phyloP scores from a whole-genome alignment of 192 early-diverging fungal species.

The Gigaspora rosea region DNA sequence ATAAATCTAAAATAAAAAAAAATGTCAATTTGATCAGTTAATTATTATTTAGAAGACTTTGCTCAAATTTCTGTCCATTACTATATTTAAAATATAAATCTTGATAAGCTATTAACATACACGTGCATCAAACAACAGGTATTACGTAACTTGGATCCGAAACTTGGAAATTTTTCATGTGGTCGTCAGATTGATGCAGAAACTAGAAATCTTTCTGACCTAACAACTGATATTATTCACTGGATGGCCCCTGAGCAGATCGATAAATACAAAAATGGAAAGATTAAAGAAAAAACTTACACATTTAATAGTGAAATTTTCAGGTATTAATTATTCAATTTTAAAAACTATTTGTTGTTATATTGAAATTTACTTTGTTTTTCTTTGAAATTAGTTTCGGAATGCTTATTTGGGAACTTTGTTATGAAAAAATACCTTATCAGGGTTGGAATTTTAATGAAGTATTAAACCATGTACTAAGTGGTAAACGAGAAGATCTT shows the following conservation, averaged over 20 bases:
- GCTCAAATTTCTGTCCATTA: neutral
- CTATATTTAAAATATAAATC: neutral
- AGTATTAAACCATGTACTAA: neutral
- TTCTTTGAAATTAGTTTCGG: neutral
- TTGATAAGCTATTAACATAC: neutral
- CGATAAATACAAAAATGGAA: neutral
- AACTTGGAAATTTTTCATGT: neutral
- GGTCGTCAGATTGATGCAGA: neutral
- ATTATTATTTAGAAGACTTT: too few relatives aligned
- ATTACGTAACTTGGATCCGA: neutral
- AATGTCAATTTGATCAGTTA: too few relatives aligned
- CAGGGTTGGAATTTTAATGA: neutral
- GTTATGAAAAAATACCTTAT: neutral
- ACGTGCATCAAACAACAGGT: neutral
- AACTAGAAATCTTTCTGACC: neutral
- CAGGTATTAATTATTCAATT: neutral
- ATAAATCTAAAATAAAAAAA: too few relatives aligned
- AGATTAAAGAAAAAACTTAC: neutral
- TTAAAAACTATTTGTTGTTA: neutral
- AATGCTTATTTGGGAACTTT: too few relatives aligned
- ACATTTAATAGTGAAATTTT: neutral
- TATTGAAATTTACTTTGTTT: neutral
- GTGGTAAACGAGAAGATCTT: neutral
- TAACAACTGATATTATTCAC: too few relatives aligned
- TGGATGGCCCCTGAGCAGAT: neutral